These are phyloP conservation scores for Helenozyma rhizophorensis DNA, from an alignment of 805 yeast genomes.

Conservation along the genomic window DNA sequence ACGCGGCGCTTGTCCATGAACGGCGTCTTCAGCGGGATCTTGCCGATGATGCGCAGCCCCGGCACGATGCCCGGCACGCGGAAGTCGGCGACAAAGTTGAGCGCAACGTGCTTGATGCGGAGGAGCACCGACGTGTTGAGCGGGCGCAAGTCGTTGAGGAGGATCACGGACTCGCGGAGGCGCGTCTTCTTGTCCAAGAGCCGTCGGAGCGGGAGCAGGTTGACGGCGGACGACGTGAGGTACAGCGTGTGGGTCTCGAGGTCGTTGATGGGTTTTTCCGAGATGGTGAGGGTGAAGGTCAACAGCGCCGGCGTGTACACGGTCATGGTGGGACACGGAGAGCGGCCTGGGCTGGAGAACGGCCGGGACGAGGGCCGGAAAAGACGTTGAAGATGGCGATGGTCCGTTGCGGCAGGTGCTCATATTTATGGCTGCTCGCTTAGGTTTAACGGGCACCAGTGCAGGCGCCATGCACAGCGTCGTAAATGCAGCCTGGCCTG, in stretches of 20 bases:
- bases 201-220: slow-evolving; percentile 12
- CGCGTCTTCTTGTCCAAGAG: neutral
- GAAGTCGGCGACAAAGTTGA: slow-evolving; percentile 11
- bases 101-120: slow-evolving; percentile 13
- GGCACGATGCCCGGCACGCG: slow-evolving; percentile 23
- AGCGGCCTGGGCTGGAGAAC: no score
- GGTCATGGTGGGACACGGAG: no score
- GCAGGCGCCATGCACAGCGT: no score
- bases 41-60: slow-evolving; percentile 30
- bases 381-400: no score
- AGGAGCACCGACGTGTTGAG: slow-evolving; percentile 4
- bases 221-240: slow-evolving; percentile 5
- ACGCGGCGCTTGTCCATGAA: neutral
- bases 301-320: no score
- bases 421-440: neutral
- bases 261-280: slow-evolving; percentile 2
- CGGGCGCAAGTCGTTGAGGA: slow-evolving; percentile 6
- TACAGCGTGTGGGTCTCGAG: slow-evolving; percentile 7
- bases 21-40: slow-evolving; percentile 17
- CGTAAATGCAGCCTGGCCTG: no score
- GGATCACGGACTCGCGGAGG: slow-evolving; percentile 10
- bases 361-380: no score
- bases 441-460: neutral
- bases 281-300: neutral
- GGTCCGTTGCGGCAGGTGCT: no score